Evolutionary conservation across 2,329 filamentous ascomycete species (phyloP), one percentile per base, ranked within the genome.

Genomic region (Chaetomiaceae sp.): DNA sequence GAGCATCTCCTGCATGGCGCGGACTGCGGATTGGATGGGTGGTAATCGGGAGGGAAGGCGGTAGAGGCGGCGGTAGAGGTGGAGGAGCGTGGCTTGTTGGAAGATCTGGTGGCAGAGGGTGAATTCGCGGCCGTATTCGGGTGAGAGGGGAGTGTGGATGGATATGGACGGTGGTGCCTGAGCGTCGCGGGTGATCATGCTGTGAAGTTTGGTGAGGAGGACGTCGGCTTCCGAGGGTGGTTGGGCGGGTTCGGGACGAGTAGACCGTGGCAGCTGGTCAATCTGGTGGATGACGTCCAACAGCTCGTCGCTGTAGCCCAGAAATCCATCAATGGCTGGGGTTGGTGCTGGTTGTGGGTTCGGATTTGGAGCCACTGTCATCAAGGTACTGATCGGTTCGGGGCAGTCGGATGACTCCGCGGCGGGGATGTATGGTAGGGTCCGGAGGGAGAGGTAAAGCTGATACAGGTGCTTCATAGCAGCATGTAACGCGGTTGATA

Each of bases 401-500:
- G 24, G 15, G 18, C 19, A 15, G 14, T 32, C 17, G 12, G 36
- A 14, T n/a, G 7, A 4, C 20, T 49, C 36, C 2, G 20, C 4
- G 11, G 49, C 32, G 10, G 51, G 48, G 10, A 56, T 52, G 39
- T 57, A 50, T 2, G 55, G 55, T 4, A 57, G 37, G 7, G 52
- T 57, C 15, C 54, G 53, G 1, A 57, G 34, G 10, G 55, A 56
- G 1, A 55, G 42, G 26, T 57, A 57, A 15, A 57, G 35, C 9
- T 53, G 49, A 29, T 57, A 48, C 11, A 57, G 52, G 33, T 57
- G 55, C 39, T 48, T 51, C 50, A 56, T 57, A n/a, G 55, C 52
- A 5, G 47, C 44, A 3, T 46, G 50, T 3, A 35, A 22, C 7
- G 43, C 35, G 3, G 44, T 38, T 8, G 52, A 42, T 3, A 27